phyloP scores from a whole-genome alignment of 495 filamentous ascomycete species.

The Apiosordaria backusii region DNA sequence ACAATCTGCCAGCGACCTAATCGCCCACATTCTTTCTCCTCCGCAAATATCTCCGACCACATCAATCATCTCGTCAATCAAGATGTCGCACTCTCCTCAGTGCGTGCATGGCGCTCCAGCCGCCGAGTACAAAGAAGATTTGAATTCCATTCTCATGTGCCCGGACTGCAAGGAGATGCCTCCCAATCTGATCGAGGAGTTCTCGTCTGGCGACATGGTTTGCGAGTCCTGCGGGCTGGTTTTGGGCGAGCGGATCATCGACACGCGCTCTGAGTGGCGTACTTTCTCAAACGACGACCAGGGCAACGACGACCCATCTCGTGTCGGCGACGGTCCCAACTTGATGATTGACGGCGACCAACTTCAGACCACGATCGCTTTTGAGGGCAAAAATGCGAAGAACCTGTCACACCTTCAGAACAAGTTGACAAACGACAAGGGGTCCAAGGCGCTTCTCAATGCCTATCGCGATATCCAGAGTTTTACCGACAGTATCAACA shows the following conservation, averaged over 20 bases:
- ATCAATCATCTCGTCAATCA: not conserved
- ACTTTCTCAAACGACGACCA: constrained; percentile 98
- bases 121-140: constrained; percentile 52
- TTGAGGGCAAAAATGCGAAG: constrained; percentile 64
- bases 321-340: constrained; percentile 92
- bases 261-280: constrained; percentile 95
- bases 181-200: constrained; percentile 89
- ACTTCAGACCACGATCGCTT: constrained; percentile 84
- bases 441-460: constrained; percentile 70
- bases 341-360: constrained; percentile 85
- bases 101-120: constrained; percentile 13
- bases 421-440: constrained; percentile 78
- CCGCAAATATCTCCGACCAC: not conserved
- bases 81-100: constrained; percentile 18
- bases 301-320: constrained; percentile 87
- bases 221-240: constrained; percentile 92
- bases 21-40: too few species aligned
- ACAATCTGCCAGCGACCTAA: not conserved
- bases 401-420: constrained; percentile 85
- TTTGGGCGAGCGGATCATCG: constrained; percentile 82
- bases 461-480: constrained; percentile 89
- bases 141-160: constrained; percentile 79
- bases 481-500: constrained; percentile 79
- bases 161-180: constrained; percentile 86
- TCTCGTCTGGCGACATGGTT: constrained; percentile 85